Evolutionary conservation across 1,284 basidiomycete genomes (phyloP).

Genomic region (Sphaerobolus stellatus): DNA sequence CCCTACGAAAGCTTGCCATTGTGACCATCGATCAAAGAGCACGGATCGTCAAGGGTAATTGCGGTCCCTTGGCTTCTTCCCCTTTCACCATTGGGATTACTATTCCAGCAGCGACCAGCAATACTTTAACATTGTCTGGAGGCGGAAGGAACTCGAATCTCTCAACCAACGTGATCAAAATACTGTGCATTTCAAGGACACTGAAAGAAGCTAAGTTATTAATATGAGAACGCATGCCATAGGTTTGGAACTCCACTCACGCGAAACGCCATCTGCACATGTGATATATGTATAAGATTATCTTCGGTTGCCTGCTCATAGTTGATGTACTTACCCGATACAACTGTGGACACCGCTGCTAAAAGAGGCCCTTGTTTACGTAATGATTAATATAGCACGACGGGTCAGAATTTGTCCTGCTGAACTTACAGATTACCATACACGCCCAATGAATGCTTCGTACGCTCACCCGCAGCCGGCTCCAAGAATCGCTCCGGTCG

Average conservation of each 20-base stretch:
- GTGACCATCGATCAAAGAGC: too few relatives aligned
- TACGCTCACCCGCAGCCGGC: conserved; percentile 37
- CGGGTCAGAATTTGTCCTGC: neutral
- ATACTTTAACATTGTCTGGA: neutral
- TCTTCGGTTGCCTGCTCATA: neutral
- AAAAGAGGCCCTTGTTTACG: conserved; percentile 41
- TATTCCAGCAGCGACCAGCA: neutral
- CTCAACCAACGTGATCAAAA: conserved; percentile 47
- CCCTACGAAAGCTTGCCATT: too few relatives aligned
- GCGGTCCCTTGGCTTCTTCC: neutral
- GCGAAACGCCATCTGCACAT: conserved; percentile 50
- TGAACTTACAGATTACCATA: conserved; percentile 48
- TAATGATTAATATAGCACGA: neutral
- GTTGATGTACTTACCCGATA: conserved; percentile 4
- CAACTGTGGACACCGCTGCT: conserved; percentile 48
- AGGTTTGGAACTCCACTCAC: too few relatives aligned
- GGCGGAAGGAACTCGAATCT: conserved; percentile 45
- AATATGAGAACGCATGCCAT: too few relatives aligned
- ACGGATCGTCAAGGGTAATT: conserved; percentile 6
- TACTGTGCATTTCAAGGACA: conserved; percentile 49
- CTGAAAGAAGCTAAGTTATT: conserved; percentile 22
- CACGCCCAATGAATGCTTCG: conserved; percentile 46
- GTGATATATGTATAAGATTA: neutral
- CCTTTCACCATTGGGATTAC: conserved; percentile 3
- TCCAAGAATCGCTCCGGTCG: conserved; percentile 56